A percentile compares a stretch with the other conserved stretches of the same genome.
phyloP scores from a whole-genome alignment of 306 rosid genomes.

The Purshia tridentata region DNA sequence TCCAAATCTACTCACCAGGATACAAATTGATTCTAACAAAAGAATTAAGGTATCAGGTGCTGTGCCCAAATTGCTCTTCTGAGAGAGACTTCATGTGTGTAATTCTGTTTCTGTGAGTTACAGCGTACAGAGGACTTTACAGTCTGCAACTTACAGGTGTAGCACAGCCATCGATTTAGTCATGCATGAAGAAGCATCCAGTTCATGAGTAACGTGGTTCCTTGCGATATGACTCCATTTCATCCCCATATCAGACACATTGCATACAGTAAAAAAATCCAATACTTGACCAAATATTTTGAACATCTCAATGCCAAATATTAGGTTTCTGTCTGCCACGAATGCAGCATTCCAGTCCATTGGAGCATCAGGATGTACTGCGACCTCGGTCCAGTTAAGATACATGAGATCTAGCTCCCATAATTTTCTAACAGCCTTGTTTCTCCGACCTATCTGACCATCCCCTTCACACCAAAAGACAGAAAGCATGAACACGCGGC shows the following conservation, averaged over 20 bases:
- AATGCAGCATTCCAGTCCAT: conserved; percentile 99
- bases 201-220: conserved; percentile 69
- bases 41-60: conserved; percentile 29
- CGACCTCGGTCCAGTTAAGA: conserved; percentile 82
- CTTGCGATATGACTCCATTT: conserved; percentile 91
- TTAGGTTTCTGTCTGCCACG: conserved; percentile 66
- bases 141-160: conserved; percentile 54
- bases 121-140: conserved; percentile 7
- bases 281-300: conserved; percentile 97
- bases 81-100: conserved; percentile 13
- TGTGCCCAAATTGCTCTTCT: conserved; percentile 6
- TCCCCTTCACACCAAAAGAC: conserved; percentile 99
- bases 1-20: conserved; percentile 36
- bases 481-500: conserved; percentile 74
- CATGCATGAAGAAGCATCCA: conserved; percentile 93
- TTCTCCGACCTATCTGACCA: conserved; percentile 86
- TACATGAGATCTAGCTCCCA: conserved; percentile 91
- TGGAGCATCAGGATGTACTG: conserved; percentile 98
- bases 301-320: conserved; percentile 96
- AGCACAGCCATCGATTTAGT: conserved; percentile 85
- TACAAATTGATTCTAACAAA: conserved; percentile 37
- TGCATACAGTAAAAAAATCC: conserved; percentile 84
- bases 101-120: conserved; percentile 3
- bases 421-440: conserved; percentile 92
- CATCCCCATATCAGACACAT: conserved; percentile 57